Evolutionary conservation across 108 stramenopile genomes (phyloP).

Genomic region (Cyclotella cryptica): DNA sequence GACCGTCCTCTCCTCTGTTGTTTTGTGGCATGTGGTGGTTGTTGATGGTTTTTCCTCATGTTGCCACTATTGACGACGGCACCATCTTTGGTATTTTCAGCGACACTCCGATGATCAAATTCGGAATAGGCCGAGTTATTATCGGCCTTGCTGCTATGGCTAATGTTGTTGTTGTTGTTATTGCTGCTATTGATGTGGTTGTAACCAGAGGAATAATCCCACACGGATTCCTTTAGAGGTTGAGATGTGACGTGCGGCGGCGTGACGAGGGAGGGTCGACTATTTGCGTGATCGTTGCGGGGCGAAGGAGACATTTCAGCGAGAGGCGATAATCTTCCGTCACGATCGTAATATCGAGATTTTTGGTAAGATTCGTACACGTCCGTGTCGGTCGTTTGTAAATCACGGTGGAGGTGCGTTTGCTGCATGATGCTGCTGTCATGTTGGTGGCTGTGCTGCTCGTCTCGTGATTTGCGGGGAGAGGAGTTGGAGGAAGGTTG

Average conservation of each 20-base stretch:
- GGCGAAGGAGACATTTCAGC: conserved; percentile 1
- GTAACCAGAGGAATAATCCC: conserved; percentile 33
- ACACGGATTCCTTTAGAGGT: conserved; percentile 9
- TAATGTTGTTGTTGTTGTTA: conserved; percentile 82
- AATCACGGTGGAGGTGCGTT: conserved; percentile 8
- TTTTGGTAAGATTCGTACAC: background rate
- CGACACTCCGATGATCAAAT: conserved; percentile 90
- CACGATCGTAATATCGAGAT: background rate
- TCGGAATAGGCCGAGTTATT: conserved; percentile 71
- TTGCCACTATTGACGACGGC: background rate
- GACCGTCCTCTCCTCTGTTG: background rate
- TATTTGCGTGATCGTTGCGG: background rate
- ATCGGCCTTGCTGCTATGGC: conserved; percentile 61
- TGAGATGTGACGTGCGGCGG: background rate
- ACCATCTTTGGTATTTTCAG: conserved; percentile 53
- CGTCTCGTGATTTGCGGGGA: conserved; percentile 1
- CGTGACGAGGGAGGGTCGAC: too few species aligned
- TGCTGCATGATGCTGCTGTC: conserved; percentile 4
- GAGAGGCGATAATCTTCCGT: background rate
- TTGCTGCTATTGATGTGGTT: conserved; percentile 69
- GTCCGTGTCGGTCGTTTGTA: background rate
- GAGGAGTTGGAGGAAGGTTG: conserved; percentile 15
- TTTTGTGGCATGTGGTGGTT: background rate
- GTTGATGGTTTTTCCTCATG: background rate
- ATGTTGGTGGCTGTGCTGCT: background rate